Evolutionary conservation across 2,329 filamentous ascomycete species (phyloP).

Genomic region (Penicillium griseofulvum): DNA sequence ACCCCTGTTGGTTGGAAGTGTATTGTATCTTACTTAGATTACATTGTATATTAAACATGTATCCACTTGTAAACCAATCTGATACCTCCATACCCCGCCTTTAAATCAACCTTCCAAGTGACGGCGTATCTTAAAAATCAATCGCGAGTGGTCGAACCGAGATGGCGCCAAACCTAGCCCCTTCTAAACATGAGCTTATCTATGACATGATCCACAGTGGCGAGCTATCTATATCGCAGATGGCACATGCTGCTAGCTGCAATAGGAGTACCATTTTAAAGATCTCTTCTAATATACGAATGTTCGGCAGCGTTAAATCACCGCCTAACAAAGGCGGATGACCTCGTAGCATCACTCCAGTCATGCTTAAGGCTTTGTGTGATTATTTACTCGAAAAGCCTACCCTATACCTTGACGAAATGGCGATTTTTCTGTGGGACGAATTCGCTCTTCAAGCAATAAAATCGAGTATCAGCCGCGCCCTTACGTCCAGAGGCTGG

Average conservation of each 20-base stretch:
- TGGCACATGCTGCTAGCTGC: background rate
- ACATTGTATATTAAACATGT: no score
- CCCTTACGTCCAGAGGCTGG: constrained; percentile 13
- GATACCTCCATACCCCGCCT: no score
- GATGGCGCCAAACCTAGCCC: background rate
- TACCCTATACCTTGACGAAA: constrained; percentile 19
- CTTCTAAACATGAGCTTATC: background rate
- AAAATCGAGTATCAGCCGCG: constrained; percentile 18
- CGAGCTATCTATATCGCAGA: background rate
- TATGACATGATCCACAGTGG: background rate
- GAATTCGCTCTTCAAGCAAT: constrained; percentile 9
- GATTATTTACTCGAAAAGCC: constrained; percentile 21
- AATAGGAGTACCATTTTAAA: background rate
- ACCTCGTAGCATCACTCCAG: background rate
- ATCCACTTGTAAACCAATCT: no score
- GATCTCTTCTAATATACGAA: no score
- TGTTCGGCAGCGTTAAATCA: no score
- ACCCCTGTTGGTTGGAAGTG: no score
- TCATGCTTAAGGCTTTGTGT: constrained; percentile 1
- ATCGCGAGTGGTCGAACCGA: no score
- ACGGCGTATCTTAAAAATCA: no score
- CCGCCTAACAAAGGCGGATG: no score
- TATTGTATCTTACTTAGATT: no score
- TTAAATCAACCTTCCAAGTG: no score
- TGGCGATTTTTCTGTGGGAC: background rate